Base-by-base conservation (phyloP, 805 yeast species). In the Metschnikowia baotianmanensis region DNA sequence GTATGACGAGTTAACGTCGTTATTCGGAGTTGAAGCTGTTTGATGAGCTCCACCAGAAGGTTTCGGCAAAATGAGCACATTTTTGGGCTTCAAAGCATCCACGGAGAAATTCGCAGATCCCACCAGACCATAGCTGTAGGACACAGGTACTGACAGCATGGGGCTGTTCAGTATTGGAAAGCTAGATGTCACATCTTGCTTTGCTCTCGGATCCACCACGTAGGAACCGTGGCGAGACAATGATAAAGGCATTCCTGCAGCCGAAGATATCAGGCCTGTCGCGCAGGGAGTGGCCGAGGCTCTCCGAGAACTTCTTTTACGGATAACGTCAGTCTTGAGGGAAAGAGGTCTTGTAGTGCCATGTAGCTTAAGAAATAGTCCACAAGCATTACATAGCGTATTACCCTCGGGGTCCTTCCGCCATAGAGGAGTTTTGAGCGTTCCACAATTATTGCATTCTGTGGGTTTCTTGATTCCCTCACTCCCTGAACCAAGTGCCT, bases 331-430 rank as follows among this genome's bases (percentile, higher is more conserved):
- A 0, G 79, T 77, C 44, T 77, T 77, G 41, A 77, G 61, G 18
- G 81, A 72, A 18, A 79, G 59, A 1, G 84, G 84, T 37, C 84
- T 59, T 56, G 77, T 76, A 3, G 83, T 76, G 13, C 84, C 84
- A 51, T 79, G 84, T 15, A 79, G 58, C 51, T 78, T 78, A 39
- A 73, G 69, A 52, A 78, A 79, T 17, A 79, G 61, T 0, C 84
- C 84, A 62, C 84, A 79, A 0, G 84, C 84, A 53, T 79, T 79
- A 55, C 84, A 79, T 5, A 79, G 62, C 3, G 83, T 77, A 45
- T 77, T 75, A 1, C 84, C 84, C 20, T 60, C 66, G 6, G 80
- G 72, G 52, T 78, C 82, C 52, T 77, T 69, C 32, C 84, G 61
- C 84, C 84, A 79, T 18, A 79, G 62, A 1, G 84, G 84, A 0